Conservation (phyloP, 1,284 basidiomycete species). For the Tylopilus orsonianus region DNA sequence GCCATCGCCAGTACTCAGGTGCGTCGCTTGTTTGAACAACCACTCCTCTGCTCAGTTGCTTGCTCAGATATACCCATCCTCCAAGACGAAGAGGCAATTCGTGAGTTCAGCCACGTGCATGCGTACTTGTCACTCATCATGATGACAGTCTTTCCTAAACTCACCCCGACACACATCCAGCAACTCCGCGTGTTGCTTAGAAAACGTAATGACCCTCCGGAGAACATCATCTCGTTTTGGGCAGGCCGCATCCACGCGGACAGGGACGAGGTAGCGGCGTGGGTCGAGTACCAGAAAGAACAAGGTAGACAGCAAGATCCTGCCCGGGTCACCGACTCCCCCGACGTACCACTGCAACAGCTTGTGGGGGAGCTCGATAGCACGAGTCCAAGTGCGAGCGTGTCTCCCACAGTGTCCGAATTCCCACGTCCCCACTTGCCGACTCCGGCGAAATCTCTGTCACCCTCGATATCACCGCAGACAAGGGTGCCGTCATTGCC, state of each 20-base stretch:
- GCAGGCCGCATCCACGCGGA: slow-evolving; percentile 25
- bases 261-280: slow-evolving; percentile 20
- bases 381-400: slow-evolving; percentile 7
- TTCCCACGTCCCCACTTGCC: slow-evolving; percentile 28
- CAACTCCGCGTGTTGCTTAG: slow-evolving; percentile 23
- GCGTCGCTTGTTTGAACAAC: neutral
- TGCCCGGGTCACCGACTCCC: slow-evolving; percentile 3
- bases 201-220: slow-evolving; percentile 18
- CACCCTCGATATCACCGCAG: slow-evolving; percentile 16
- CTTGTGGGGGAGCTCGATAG: neutral
- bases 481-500: slow-evolving; percentile 28
- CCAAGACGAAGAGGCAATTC: slow-evolving; percentile 28
- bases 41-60: neutral
- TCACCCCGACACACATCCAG: slow-evolving; percentile 24
- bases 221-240: slow-evolving; percentile 30
- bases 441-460: slow-evolving; percentile 28
- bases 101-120: slow-evolving; percentile 14
- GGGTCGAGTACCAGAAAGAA: slow-evolving; percentile 32
- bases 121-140: neutral
- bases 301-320: slow-evolving; percentile 17
- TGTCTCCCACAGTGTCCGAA: slow-evolving; percentile 19
- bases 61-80: neutral
- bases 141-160: slow-evolving; percentile 27
- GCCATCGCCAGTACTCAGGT: slow-evolving; percentile 20
- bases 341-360: slow-evolving; percentile 9